phyloP scores from a whole-genome alignment of 2,329 filamentous ascomycete species.

The Colletotrichum noveboracense region DNA sequence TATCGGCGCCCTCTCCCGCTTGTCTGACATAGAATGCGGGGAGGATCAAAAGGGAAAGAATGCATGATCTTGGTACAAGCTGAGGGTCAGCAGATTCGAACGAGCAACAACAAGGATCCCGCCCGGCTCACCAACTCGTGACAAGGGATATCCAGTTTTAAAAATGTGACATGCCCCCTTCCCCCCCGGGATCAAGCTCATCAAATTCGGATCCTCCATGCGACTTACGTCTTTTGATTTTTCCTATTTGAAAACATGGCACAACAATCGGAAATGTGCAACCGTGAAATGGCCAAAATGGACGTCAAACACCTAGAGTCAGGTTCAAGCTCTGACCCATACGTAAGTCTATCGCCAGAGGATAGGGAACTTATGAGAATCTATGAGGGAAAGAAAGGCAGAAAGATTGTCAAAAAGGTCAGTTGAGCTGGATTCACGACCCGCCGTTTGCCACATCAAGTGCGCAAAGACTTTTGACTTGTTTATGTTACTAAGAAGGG shows the following conservation, averaged over 20 bases:
- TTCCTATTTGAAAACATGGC: not conserved
- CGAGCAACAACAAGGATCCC: not conserved
- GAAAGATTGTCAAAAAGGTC: constrained; percentile 16
- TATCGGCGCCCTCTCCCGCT: not conserved
- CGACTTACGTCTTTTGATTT: not conserved
- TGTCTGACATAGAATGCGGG: not conserved
- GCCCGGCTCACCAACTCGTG: not conserved
- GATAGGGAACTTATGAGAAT: not conserved
- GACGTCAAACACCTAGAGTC: not conserved
- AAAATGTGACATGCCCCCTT: not conserved
- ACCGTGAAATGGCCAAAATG: not conserved
- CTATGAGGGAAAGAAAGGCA: constrained; percentile 3
- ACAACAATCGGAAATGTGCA: not conserved
- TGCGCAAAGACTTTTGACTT: not conserved
- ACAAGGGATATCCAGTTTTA: not conserved
- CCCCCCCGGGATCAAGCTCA: not conserved
- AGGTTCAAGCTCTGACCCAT: not conserved
- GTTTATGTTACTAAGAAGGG: not conserved
- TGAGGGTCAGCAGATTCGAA: not conserved
- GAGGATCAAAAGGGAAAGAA: not conserved
- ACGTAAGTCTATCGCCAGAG: not conserved
- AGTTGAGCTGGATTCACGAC: not conserved
- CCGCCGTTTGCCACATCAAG: not conserved
- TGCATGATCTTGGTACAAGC: not conserved
- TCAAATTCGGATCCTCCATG: not conserved